A percentile compares a stretch with the other conserved stretches of the same genome.
phyloP scores from a whole-genome alignment of 306 rosid genomes.

The Prunus campanulata region DNA sequence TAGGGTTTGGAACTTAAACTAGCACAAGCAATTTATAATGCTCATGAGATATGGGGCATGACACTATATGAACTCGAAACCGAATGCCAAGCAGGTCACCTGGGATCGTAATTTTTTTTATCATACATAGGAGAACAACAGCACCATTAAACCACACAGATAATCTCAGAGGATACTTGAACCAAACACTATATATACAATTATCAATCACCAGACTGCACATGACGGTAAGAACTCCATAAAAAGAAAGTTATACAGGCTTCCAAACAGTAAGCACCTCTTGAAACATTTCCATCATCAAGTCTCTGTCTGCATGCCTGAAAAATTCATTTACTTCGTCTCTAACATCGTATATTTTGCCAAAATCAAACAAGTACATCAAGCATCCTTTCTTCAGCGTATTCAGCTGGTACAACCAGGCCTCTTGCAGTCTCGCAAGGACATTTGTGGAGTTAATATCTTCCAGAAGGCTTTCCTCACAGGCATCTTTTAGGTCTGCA shows the following conservation, averaged over 20 bases:
- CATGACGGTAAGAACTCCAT: neutral
- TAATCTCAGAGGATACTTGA: neutral
- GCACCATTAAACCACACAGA: neutral
- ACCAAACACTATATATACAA: conserved; percentile 5
- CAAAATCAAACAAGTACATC: conserved; percentile 69
- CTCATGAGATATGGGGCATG: neutral
- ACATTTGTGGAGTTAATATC: conserved; percentile 71
- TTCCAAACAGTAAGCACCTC: conserved; percentile 70
- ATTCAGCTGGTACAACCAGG: conserved; percentile 64
- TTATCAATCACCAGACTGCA: conserved; percentile 18
- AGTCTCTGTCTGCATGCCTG: conserved; percentile 72
- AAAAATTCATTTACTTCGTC: conserved; percentile 55
- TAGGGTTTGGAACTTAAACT: neutral
- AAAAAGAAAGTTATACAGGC: conserved; percentile 36
- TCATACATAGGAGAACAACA: neutral
- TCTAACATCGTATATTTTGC: conserved; percentile 73
- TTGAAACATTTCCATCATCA: conserved; percentile 83
- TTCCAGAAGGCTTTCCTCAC: conserved; percentile 89
- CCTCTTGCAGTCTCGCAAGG: conserved; percentile 78
- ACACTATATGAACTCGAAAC: neutral
- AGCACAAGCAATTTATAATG: neutral
- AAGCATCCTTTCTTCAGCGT: conserved; percentile 88
- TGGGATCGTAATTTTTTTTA: neutral
- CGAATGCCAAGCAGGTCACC: neutral
- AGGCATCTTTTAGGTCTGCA: conserved; percentile 56